Evolutionary conservation across 306 rosid genomes (phyloP), one percentile per base, ranked within the genome.

Genomic region (Quercus gilva): DNA sequence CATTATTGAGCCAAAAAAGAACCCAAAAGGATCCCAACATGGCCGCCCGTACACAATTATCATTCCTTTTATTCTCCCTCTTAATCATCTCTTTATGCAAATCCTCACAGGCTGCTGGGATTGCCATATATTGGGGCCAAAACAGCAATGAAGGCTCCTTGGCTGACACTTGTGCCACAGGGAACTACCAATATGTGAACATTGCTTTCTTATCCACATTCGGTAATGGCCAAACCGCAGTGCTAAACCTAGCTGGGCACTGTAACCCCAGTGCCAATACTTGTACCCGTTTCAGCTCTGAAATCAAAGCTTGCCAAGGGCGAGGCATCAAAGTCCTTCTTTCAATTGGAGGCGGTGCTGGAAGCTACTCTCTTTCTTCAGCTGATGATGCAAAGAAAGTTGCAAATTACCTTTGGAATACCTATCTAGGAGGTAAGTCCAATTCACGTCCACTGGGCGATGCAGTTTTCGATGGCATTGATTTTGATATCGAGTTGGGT

Each of bases 41-140:
- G 94, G 90, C 87, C 55, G 21, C 49, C 79, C 64, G 72, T 29
- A 83, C 57, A 67, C 78, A 77, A 77, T 26, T 77, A 68, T 77
- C 87, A 51, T 2, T 57, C 65, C 37, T 78, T 4, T 68, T 81
- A 0, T 21, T 85, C 4, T 74, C 83, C 49, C 76, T 90, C 5
- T 55, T 88, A 20, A 21, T 84, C 14, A 45, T 87, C 53, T 81
- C 87, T 35, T 59, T 37, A 53, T 60, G 60, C 76, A 80, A 28
- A 21, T 60, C 19, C n/a, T 80, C 85, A 23, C 15, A 82, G 5
- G 85, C 89, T 9, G 90, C 61, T 5, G 88, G 89, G 1, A 86
- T 91, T 13, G 86, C 91, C 14, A 61, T 84, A 9, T 91, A 91
- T 8, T 89, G 97, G 92, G 97, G 97, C 56, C 94, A 89, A 85